A percentile compares a stretch with the other conserved stretches of the same genome.
phyloP scores from a whole-genome alignment of 768 basidiomycete genomes.

The Suillus variegatus region DNA sequence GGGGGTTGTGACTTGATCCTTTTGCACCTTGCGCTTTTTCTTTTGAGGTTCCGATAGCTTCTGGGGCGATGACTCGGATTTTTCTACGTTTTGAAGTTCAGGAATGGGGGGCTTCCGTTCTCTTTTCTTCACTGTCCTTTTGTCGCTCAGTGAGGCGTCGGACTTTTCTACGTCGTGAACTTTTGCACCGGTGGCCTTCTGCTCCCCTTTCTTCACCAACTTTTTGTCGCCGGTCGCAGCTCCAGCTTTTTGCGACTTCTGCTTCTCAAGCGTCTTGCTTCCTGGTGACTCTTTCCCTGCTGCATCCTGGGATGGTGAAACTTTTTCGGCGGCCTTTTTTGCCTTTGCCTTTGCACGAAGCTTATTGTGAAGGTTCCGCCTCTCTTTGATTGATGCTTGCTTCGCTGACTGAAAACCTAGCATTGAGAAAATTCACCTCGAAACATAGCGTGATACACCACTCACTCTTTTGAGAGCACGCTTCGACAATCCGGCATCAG shows the following conservation, averaged over 20 bases:
- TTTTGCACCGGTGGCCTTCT: neutral
- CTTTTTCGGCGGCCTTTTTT: conserved; percentile 28
- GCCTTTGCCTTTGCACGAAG: conserved; percentile 42
- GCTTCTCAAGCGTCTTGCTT: neutral
- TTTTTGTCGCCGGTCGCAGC: neutral
- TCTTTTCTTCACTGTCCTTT: neutral
- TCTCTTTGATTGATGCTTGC: conserved; percentile 43
- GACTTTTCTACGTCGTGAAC: neutral
- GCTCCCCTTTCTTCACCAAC: neutral
- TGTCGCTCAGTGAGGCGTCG: neutral
- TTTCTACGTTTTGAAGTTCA: neutral
- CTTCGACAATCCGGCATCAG: conserved; percentile 45
- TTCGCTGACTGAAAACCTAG: conserved; percentile 44
- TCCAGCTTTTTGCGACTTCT: neutral
- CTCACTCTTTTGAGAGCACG: conserved; percentile 64
- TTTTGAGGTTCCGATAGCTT: neutral
- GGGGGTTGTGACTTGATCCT: neutral
- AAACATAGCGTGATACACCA: conserved; percentile 3
- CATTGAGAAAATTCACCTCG: neutral
- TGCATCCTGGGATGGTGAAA: neutral
- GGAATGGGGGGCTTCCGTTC: neutral
- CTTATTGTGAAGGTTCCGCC: conserved; percentile 50
- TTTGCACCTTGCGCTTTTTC: neutral
- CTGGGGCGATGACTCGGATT: neutral
- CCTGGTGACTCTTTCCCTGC: neutral